Base-by-base conservation (phyloP, 495 filamentous ascomycete species). In the Emericellopsis terricola region DNA sequence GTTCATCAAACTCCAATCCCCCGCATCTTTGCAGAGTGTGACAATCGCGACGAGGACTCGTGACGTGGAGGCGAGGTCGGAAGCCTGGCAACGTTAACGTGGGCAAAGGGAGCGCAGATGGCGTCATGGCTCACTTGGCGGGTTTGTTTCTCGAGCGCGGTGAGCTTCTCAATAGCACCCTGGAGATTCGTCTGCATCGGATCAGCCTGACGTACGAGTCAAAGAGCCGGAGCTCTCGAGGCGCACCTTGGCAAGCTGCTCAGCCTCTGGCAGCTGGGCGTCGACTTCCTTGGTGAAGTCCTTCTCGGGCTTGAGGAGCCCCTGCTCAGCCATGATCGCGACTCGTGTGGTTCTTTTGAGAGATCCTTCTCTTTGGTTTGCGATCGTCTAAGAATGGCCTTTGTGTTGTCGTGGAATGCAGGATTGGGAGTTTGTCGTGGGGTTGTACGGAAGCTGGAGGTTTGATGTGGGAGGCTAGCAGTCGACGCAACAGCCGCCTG, bases 1-100 rank as follows among this genome's bases (percentile, higher is more conserved):
- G 50, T 91, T 96, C 47, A 97, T 69, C 41, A 96, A 59, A 43
- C 67, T 69, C 89, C 89, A 97, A 47, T 96, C 82, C 40, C 76
- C 78, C 36, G 81, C 68, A 53, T 93, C 69, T 60, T 93, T 94
- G 65, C 83, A 85, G 60, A 96, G 72, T 44, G 82, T 91, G 57
- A 94, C 80, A 51, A 94, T 86, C 31, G 71, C 63, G 51, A 91
- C 61, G 37, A 97, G 64, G 36, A 91, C 60, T 46, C 86, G 76
- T 31, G 84, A 92, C 42, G 91, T 94, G 10, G 89, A 92, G 28
- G 89, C 76, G 31, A 97, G 73, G 59, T 97, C 89, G 36, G 86
- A 92, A 15, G 86, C 81, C 86, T 93, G 40, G 33, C 36, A 17
- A 30, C 21, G n/a, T n/a, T n/a, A n/a, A n/a, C n/a, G n/a, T n/a